Conservation (phyloP, 2,329 filamentous ascomycete species). For the Plectosphaerella cucumerina region DNA sequence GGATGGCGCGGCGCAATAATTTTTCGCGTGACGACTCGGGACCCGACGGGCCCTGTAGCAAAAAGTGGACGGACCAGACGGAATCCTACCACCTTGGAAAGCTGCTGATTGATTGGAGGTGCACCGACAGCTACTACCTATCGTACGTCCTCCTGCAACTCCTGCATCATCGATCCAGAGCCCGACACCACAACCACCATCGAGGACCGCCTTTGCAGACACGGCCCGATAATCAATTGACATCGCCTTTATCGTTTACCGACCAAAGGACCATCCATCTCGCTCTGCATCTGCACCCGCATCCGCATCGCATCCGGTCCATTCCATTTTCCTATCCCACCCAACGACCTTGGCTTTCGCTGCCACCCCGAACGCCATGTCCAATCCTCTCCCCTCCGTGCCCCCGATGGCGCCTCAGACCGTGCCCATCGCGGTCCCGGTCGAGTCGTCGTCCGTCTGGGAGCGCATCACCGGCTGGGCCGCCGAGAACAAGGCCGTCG, state of each 20-base stretch:
- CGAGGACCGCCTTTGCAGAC: not conserved
- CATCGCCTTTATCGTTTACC: not conserved
- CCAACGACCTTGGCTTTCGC: conserved; percentile 13
- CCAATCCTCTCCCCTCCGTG: conserved; percentile 43
- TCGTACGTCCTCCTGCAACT: not conserved
- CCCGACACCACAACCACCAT: not conserved
- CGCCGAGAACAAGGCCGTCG: conserved; percentile 89
- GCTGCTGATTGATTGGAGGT: conserved; percentile 9
- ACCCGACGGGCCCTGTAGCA: conserved; percentile 5
- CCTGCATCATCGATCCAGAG: not conserved
- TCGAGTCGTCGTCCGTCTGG: conserved; percentile 68
- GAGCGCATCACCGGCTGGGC: conserved; percentile 89
- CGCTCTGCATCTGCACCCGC: conserved; percentile 5
- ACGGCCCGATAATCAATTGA: not conserved
- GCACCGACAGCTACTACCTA: not conserved
- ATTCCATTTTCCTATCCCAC: not conserved
- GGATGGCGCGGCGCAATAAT: conserved; percentile 10
- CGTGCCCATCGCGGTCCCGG: conserved; percentile 33
- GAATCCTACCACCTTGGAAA: not conserved
- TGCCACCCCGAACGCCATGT: conserved; percentile 27
- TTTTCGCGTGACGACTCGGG: conserved; percentile 9
- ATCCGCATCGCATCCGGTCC: conserved; percentile 1
- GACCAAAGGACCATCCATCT: not conserved
- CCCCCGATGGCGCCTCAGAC: conserved; percentile 36
- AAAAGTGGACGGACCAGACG: conserved; percentile 6